Base-by-base conservation (phyloP, 2,329 filamentous ascomycete species). In the Colletotrichum salicis region DNA sequence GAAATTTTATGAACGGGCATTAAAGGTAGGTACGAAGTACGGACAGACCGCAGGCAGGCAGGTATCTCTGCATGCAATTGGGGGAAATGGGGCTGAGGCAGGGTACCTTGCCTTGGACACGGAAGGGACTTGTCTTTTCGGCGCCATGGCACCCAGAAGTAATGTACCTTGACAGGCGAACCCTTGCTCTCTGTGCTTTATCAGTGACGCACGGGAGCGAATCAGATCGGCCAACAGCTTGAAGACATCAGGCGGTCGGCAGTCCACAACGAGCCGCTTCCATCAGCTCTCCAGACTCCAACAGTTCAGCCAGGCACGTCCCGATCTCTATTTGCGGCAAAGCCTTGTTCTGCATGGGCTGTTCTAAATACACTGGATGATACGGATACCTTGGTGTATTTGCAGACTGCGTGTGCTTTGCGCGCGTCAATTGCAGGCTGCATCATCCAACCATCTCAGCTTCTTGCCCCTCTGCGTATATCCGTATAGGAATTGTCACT, bases 1-100 rank as follows among this genome's bases (percentile, higher is more conserved):
- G 70, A 67, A 55, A 66, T 72, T 72, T 72, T 70, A 71, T 66
- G 65, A 59, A 72, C 67, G 60, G 52, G 59, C 66, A 60, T 45
- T 57, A 45, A 45, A 29, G 61, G 61, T 27, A 35, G 45, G 45
- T 19, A 51, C 27, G 27, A 29, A 29, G 4, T 29, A 41, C 37
- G 37, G 37, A 41, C 19, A 19, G 37, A 15, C 37, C 22, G 60
- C 60, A 48, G 19, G 41, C 19, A 22, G 19, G 41, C 41, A 48
- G 19, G 41, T 48, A 48, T 48, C 41, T 48, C 70, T 70, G 65
- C 60, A 61, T 64, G 55, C 55, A 70, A 41, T 45, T 45, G 51
- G 41, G 41, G 61, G 37, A 63, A 64, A 64, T 64, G 70, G 70
- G 70, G 70, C 70, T 70, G 65, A 60, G 57, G 69, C 65, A 71